Evolutionary conservation across 225 moss, liverwort and hornwort species (phyloP), one percentile per base, ranked within the genome.

Genomic region (Rhytidiadelphus loreus): DNA sequence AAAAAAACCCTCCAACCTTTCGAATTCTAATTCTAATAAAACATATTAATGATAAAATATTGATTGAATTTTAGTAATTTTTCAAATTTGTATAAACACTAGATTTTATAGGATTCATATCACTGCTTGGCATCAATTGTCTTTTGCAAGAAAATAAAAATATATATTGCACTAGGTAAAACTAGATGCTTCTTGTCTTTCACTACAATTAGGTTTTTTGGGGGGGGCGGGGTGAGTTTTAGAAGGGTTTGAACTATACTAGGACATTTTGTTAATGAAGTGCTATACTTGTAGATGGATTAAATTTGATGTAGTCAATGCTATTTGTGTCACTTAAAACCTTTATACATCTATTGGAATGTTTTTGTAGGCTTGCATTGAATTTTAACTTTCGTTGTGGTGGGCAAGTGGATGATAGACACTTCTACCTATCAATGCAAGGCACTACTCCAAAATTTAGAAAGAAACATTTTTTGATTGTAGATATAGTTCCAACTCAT

Each of bases 141-240:
- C 7, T 48, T 48, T 0, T 30, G 2, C 1, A 12, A 0, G 6
- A 44, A 11, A 30, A 4, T 24, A 7, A 30, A 46, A 29, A 73
- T 29, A 25, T 30, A 18, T 12, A 72, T 72, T 6, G 6, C 6
- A 17, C 3, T 6, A 28, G 29, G 8, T 28, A 46, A 72, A 17
- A 28, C 1, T 26, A 16, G 1, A 3, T 8, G 6, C 3, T 29
- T 28, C 8, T 72, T 26, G 3, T 2, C 28, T 72, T 28, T 44
- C 1, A 44, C 15, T 44, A 28, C 5, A 72, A 16, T 26, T 28
- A 24, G 5, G 4, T 0, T 13, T 72, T 16, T 16, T 41, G 0
- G 26, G 2, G 6, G 16, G 9, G 9, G 46, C 46, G n/a, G n/a
- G n/a, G n/a, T n/a, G 25, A 28, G 16, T 16, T 28, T 28, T 72